phyloP scores from a whole-genome alignment of 2,329 filamentous ascomycete species.

The Plectosphaerella plurivora region DNA sequence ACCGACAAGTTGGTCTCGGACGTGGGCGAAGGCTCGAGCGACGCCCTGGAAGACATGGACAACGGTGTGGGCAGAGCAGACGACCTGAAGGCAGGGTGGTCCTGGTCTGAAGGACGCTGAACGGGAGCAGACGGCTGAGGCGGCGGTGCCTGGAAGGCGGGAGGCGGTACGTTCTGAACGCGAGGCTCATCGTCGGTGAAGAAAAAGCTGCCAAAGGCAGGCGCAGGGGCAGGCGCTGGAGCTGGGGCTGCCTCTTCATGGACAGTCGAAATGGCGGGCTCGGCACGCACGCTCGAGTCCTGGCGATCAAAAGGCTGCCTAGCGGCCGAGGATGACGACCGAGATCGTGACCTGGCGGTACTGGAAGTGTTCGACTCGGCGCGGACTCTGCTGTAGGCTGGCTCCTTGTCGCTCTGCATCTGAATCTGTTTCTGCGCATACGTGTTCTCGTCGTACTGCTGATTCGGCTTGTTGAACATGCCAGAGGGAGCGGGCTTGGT shows the following conservation, averaged over 20 bases:
- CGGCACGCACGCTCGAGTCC: conserved; percentile 8
- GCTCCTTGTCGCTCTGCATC: conserved; percentile 70
- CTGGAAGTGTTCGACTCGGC: conserved; percentile 41
- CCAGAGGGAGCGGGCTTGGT: conserved; percentile 74
- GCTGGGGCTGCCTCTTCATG: conserved; percentile 25
- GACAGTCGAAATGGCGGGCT: conserved; percentile 20
- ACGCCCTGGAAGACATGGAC: conserved; percentile 22
- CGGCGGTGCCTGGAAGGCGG: background rate
- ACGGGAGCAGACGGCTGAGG: background rate
- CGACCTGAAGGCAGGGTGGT: conserved; percentile 51
- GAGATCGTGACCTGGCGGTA: conserved; percentile 28
- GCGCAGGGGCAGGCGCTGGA: conserved; percentile 10
- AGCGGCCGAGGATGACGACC: conserved; percentile 41
- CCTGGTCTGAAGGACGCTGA: conserved; percentile 45
- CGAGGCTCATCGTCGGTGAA: conserved; percentile 27
- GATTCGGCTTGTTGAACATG: conserved; percentile 61
- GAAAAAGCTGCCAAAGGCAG: conserved; percentile 31
- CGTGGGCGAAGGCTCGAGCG: conserved; percentile 22
- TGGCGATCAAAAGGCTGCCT: conserved; percentile 26
- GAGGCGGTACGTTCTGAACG: background rate
- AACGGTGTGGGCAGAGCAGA: conserved; percentile 38
- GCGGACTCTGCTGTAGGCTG: conserved; percentile 43
- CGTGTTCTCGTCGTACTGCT: conserved; percentile 78
- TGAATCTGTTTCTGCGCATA: conserved; percentile 79
- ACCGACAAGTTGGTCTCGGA: conserved; percentile 14